These are phyloP conservation scores for Fusarium nisikadoi DNA, from an alignment of 2,329 filamentous ascomycete species.

Conservation along the genomic window DNA sequence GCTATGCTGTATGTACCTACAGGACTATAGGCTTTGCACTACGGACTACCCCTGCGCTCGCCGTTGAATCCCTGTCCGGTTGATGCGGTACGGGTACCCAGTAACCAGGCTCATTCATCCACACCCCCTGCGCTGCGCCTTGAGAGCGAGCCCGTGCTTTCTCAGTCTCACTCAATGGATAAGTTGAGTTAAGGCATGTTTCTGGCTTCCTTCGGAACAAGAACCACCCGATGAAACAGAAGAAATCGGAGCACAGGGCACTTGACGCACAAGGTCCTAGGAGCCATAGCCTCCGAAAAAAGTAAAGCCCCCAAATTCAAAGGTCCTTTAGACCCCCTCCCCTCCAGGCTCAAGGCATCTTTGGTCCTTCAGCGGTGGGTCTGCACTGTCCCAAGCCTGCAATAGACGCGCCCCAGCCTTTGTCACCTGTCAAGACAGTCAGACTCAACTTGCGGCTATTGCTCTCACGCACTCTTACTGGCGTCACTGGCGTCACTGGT, in stretches of 20 bases:
- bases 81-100: slow-evolving; percentile 28
- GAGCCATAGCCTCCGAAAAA: slow-evolving; percentile 24
- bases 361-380: slow-evolving; percentile 39
- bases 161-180: slow-evolving; percentile 30
- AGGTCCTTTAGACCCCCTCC: slow-evolving; percentile 24
- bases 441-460: slow-evolving; percentile 46
- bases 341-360: slow-evolving; percentile 42
- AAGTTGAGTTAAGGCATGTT: slow-evolving; percentile 17
- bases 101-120: slow-evolving; percentile 35
- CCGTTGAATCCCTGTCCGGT: slow-evolving; percentile 21
- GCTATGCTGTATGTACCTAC: slow-evolving; percentile 5
- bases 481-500: slow-evolving; percentile 46
- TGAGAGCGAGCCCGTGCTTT: slow-evolving; percentile 37
- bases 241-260: slow-evolving; percentile 33
- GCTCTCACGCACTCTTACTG: slow-evolving; percentile 43
- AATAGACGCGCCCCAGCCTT: slow-evolving; percentile 45
- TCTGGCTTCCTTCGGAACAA: slow-evolving; percentile 22
- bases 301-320: slow-evolving; percentile 38
- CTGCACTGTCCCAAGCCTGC: slow-evolving; percentile 45
- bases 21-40: neutral
- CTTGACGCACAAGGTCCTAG: slow-evolving; percentile 31
- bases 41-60: slow-evolving; percentile 1
- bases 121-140: slow-evolving; percentile 43
- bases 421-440: slow-evolving; percentile 49
- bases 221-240: slow-evolving; percentile 23